A percentile compares a stretch with the other conserved stretches of the same genome.
These are phyloP conservation scores for Arthrobotrys pseudoclavata DNA, from an alignment of 2,329 filamentous ascomycete genomes.

Conservation along the genomic window DNA sequence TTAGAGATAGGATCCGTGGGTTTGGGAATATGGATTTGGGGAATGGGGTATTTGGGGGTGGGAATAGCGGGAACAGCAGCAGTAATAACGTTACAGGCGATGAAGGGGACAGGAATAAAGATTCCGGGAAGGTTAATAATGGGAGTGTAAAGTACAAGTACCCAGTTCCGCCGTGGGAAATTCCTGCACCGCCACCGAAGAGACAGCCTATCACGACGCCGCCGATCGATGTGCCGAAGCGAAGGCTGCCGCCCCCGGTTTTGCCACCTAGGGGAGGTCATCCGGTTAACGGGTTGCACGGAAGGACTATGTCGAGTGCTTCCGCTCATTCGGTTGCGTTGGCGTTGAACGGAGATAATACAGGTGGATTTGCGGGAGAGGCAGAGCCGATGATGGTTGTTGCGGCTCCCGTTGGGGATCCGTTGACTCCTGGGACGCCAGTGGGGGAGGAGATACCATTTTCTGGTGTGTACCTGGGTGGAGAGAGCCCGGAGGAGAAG, in stretches of 20 bases:
- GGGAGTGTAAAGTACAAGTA: slow-evolving; percentile 47
- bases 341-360: slow-evolving; percentile 60
- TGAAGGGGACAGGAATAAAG: slow-evolving; percentile 8
- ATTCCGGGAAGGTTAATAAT: slow-evolving; percentile 11
- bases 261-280: slow-evolving; percentile 63
- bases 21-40: slow-evolving; percentile 37
- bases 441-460: slow-evolving; percentile 52
- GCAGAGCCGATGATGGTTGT: slow-evolving; percentile 59
- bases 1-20: slow-evolving; percentile 35
- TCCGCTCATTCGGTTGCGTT: slow-evolving; percentile 57
- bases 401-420: slow-evolving; percentile 39
- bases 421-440: slow-evolving; percentile 30
- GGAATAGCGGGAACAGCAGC: slow-evolving; percentile 7
- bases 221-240: slow-evolving; percentile 73
- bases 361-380: neutral
- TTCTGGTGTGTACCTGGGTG: slow-evolving; percentile 57
- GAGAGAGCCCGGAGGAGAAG: slow-evolving; percentile 43
- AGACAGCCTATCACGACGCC: slow-evolving; percentile 66
- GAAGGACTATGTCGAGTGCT: slow-evolving; percentile 41
- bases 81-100: slow-evolving; percentile 8
- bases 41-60: slow-evolving; percentile 1
- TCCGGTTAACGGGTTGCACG: slow-evolving; percentile 38
- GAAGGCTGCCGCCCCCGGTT: slow-evolving; percentile 72
- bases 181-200: slow-evolving; percentile 62
- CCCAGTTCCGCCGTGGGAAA: slow-evolving; percentile 59